A percentile compares a stretch with the other conserved stretches of the same genome.
Evolutionary conservation across 257 asterid species (phyloP).

Genomic region (Capsicum pubescens): DNA sequence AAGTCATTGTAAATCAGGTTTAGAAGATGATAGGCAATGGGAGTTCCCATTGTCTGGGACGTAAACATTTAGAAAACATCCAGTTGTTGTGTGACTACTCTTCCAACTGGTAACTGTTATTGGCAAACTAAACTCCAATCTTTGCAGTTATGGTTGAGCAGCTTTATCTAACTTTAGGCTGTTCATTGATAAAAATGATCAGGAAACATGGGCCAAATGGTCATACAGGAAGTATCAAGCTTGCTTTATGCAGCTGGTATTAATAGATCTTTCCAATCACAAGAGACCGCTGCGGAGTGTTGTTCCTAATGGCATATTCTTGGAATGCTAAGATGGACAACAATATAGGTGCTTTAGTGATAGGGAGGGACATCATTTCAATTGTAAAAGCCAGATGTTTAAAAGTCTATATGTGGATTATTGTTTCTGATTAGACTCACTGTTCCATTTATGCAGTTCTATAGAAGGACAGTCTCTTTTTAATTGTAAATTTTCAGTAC

Average conservation of each 20-base stretch:
- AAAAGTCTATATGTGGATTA: background rate
- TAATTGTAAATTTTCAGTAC: background rate
- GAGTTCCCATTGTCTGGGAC: background rate
- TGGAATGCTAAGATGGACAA: constrained; percentile 3
- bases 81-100: constrained; percentile 1
- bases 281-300: background rate
- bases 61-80: background rate
- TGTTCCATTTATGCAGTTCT: background rate
- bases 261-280: background rate
- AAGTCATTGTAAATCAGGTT: background rate
- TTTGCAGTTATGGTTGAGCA: background rate
- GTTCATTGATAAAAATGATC: background rate
- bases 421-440: constrained; percentile 12
- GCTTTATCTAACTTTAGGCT: constrained; percentile 18
- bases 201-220: background rate
- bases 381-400: background rate
- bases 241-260: background rate
- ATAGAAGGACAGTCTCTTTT: background rate
- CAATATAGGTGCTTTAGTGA: constrained; percentile 1
- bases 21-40: constrained; percentile 6
- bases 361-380: background rate
- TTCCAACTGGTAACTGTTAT: constrained; percentile 13
- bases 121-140: background rate
- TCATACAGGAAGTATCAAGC: constrained; percentile 2
- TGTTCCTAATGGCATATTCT: background rate